Percentiles rank a stretch among this genome's conserved stretches.
phyloP scores from a whole-genome alignment of 768 basidiomycete genomes.

The Asterophora parasitica region DNA sequence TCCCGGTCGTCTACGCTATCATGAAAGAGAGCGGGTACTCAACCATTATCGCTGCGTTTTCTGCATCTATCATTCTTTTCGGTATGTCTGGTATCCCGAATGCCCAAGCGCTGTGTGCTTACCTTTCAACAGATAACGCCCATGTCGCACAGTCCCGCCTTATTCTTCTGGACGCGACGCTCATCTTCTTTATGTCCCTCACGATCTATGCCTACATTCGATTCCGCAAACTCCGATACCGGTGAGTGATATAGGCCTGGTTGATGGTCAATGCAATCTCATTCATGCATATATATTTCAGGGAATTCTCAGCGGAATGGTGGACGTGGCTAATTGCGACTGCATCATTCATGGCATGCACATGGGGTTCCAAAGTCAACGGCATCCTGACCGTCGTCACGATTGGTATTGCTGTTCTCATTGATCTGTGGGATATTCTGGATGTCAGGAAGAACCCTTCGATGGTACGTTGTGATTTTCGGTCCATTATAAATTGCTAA shows the following conservation, averaged over 20 bases:
- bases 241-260: slow-evolving; percentile 46
- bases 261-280: slow-evolving; percentile 2
- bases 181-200: slow-evolving; percentile 94
- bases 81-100: slow-evolving; percentile 47
- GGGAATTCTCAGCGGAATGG: slow-evolving; percentile 88
- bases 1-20: slow-evolving; percentile 89
- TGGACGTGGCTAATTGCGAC: slow-evolving; percentile 92
- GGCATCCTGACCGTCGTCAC: slow-evolving; percentile 87
- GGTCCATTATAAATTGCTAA: slow-evolving; percentile 4
- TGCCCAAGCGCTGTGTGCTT: not conserved
- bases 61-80: slow-evolving; percentile 79
- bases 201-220: slow-evolving; percentile 92
- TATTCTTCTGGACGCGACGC: slow-evolving; percentile 89
- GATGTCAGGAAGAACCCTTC: slow-evolving; percentile 76
- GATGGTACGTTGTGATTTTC: slow-evolving; percentile 49
- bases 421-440: slow-evolving; percentile 93
- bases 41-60: slow-evolving; percentile 85
- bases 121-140: slow-evolving; percentile 69
- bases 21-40: slow-evolving; percentile 99
- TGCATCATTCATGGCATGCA: slow-evolving; percentile 91
- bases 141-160: slow-evolving; percentile 95
- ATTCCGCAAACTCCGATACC: slow-evolving; percentile 91
- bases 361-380: slow-evolving; percentile 97
- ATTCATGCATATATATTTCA: slow-evolving; percentile 22
- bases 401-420: slow-evolving; percentile 85